Evolutionary conservation across 2,329 filamentous ascomycete genomes (phyloP), one percentile per base, ranked within the genome.

Genomic region (Cordyceps militaris): DNA sequence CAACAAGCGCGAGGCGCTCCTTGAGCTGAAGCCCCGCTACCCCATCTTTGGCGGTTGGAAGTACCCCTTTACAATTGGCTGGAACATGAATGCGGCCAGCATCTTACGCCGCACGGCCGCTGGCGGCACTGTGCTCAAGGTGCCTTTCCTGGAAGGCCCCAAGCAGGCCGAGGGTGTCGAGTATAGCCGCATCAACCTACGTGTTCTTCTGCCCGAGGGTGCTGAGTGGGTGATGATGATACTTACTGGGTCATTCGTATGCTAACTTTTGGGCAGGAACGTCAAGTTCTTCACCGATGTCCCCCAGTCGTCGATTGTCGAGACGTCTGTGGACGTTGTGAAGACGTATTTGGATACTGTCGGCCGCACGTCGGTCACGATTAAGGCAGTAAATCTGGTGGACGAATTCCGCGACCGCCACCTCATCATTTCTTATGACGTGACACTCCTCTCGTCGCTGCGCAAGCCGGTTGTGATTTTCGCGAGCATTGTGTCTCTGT

Each of bases 41-140:
- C 94, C 94, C n/a, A 73, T 99, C 24, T 99, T 97, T 67, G 94
- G 94, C 60, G 91, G 90, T 60, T 99, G 94, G 94, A 96, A 96
- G 74, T 97, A 97, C 74, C 94, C 89, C 63, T 99, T 97, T 78
- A 90, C 88, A 59, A 86, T 97, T 58, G 94, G 94, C 64, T 99
- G 94, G 94, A 95, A 97, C 75, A 86, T 89, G 54, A 85, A 96
- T 63, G 79, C 95, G 28, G 84, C 84, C 66, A 83, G 82, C 58
- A 94, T 89, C 70, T 71, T 99, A 63, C 86, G 90, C 66, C 83
- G 78, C 64, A 78, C 82, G 43, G 75, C 78, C 47, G 80, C 80
- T 26, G 84, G 90, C 60, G 82, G 84, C n/a, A 96, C 90, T 67
- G 81, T 96, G 10, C 80, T 99, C 60, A 95, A 90, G 68, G 86